Base-by-base conservation (phyloP, 1,284 basidiomycete species). In the Cryptococcus hybrid region DNA sequence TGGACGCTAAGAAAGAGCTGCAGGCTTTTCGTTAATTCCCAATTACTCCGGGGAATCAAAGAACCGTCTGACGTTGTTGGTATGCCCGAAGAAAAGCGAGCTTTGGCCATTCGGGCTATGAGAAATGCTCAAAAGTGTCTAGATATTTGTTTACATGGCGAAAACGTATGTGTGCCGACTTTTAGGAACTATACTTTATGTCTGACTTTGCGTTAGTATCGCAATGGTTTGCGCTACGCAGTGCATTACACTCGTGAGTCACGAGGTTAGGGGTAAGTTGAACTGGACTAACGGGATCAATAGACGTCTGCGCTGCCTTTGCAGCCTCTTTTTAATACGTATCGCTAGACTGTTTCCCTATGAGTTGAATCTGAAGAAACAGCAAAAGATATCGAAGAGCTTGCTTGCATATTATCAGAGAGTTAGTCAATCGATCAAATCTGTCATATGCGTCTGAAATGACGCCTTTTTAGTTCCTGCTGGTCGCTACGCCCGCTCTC, bases 221-320 rank as follows among this genome's bases (percentile, higher is more conserved):
- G 90, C 64, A 89, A 91, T 71, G 88, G 89, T 15, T 87, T 95
- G 82, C 89, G 89, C 81, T 94, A 92, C 69, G 88, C 69, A 57
- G 69, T 73, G 52, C 71, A 69, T 59, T 64, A 78, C 57, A 74
- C 70, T 50, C 69, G 64, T 60, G 68, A 89, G 18, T 87, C 89
- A 69, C 42, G 49, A 18, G 18, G 18, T 18, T 69, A 89, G 90
- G 7, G 34, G 37, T 8, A 12, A 12, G 30, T 5, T 35, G 24
- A 48, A 34, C 5, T 11, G n/a, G 9, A 15, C 24, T 36, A 12
- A 34, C 7, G 15, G 9, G 9, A 34, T n/a, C 18, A 15, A 7
- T n/a, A 7, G 90, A 95, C 72, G 90, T 89, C 48, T 91, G 90
- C 42, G 92, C 92, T 2, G 93, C 92, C 0, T 96, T 96, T 76